These are phyloP conservation scores for Phytophthora constricta DNA, from an alignment of 352 stramenopile species.

Conservation along the genomic window DNA sequence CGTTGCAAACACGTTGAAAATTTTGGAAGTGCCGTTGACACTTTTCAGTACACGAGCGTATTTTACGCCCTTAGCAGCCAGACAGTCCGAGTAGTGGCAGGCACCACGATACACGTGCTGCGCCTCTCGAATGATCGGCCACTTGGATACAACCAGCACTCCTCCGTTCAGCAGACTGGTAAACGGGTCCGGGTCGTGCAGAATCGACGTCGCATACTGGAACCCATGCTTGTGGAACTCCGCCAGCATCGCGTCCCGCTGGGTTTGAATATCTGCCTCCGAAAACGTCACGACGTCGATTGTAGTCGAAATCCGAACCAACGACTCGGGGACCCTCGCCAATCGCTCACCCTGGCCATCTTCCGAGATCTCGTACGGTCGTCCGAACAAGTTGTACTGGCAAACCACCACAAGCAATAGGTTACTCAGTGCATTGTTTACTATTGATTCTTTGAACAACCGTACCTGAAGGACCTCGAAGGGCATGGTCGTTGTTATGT, in stretches of 20 bases:
- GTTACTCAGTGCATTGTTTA: too few species aligned
- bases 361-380: conserved; percentile 68
- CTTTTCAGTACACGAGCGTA: conserved; percentile 82
- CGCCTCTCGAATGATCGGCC: conserved; percentile 77
- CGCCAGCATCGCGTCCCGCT: conserved; percentile 67
- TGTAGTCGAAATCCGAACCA: conserved; percentile 44
- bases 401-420: conserved; percentile 5
- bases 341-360: conserved; percentile 78
- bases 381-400: conserved; percentile 88
- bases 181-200: conserved; percentile 83
- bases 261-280: conserved; percentile 56
- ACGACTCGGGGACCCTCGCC: conserved; percentile 59
- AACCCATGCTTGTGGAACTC: conserved; percentile 67
- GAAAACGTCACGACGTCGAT: conserved; percentile 86
- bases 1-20: conserved; percentile 88
- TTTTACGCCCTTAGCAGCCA: conserved; percentile 86
- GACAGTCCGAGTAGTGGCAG: conserved; percentile 85
- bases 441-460: neutral
- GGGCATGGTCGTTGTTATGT: too few species aligned
- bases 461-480: conserved; percentile 70
- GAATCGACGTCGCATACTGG: conserved; percentile 65
- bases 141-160: conserved; percentile 84
- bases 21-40: conserved; percentile 51
- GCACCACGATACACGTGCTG: conserved; percentile 82
- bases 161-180: conserved; percentile 83